A percentile compares a stretch with the other conserved stretches of the same genome.
These are phyloP conservation scores for Xylariaceae sp. DNA, from an alignment of 2,329 filamentous ascomycete species.

Conservation along the genomic window DNA sequence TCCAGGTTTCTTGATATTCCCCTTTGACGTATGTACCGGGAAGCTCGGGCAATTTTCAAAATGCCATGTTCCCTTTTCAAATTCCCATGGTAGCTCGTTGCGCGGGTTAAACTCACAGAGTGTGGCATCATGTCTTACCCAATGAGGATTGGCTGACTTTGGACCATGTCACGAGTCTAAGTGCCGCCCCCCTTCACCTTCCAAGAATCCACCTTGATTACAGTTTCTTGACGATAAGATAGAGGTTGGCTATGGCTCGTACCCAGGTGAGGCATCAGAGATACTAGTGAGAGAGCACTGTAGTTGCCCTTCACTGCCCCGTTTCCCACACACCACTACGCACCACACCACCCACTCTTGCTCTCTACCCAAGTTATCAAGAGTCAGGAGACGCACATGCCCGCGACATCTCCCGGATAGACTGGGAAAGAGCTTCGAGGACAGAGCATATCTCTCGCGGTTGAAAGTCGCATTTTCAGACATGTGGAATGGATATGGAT, in stretches of 20 bases:
- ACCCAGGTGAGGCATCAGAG: constrained; percentile 34
- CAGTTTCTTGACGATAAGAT: constrained; percentile 37
- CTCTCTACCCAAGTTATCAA: constrained; percentile 30
- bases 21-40: constrained; percentile 16
- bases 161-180: constrained; percentile 42
- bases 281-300: constrained; percentile 25
- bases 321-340: constrained; percentile 34
- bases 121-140: constrained; percentile 43
- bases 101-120: constrained; percentile 21
- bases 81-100: constrained; percentile 34
- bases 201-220: constrained; percentile 35
- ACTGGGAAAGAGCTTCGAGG: constrained; percentile 25
- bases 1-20: constrained; percentile 4
- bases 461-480: constrained; percentile 30
- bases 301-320: constrained; percentile 29
- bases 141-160: constrained; percentile 43
- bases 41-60: constrained; percentile 24
- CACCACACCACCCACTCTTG: constrained; percentile 36
- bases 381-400: constrained; percentile 42
- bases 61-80: constrained; percentile 34
- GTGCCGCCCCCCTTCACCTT: constrained; percentile 38
- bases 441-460: constrained; percentile 32
- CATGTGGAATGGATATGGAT: constrained; percentile 8
- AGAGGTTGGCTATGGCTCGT: constrained; percentile 31
- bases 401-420: constrained; percentile 27